A percentile compares a stretch with the other conserved stretches of the same genome.
Evolutionary conservation across 2,329 filamentous ascomycete genomes (phyloP).

Genomic region (Talaromyces atroroseus): DNA sequence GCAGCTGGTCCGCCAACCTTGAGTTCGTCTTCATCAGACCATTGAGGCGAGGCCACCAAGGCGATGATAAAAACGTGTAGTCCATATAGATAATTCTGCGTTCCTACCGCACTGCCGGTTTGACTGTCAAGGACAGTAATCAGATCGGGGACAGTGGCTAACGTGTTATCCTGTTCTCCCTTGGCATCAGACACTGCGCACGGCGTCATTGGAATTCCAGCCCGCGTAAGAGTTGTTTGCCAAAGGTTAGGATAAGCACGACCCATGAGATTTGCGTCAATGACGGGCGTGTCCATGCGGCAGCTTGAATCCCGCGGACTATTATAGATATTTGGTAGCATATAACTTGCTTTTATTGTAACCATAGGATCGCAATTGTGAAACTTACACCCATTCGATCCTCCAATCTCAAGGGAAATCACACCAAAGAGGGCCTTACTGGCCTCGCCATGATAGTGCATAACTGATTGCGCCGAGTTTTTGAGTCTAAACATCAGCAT

Average conservation of each 20-base stretch:
- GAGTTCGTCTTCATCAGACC: constrained; percentile 40
- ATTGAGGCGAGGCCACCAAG: constrained; percentile 50
- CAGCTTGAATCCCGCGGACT: constrained; percentile 1
- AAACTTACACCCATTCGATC: neutral
- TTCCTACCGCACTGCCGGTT: constrained; percentile 52
- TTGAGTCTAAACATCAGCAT: neutral
- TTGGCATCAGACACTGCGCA: constrained; percentile 41
- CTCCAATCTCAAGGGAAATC: neutral
- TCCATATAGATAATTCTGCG: constrained; percentile 53
- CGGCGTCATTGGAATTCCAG: constrained; percentile 33
- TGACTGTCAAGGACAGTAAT: constrained; percentile 48
- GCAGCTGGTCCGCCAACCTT: constrained; percentile 45
- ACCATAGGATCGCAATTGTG: neutral
- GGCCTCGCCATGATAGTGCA: neutral
- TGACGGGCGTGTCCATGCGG: constrained; percentile 17
- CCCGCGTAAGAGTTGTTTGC: constrained; percentile 42
- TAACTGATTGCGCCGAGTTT: neutral
- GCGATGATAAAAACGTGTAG: constrained; percentile 49
- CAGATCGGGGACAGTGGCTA: constrained; percentile 21
- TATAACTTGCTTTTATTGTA: neutral
- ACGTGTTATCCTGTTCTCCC: constrained; percentile 26
- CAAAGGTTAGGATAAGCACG: constrained; percentile 42
- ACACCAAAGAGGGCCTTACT: neutral
- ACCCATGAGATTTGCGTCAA: constrained; percentile 43
- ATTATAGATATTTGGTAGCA: neutral